Evolutionary conservation across 23 red algal genomes (phyloP).

Genomic region (Gracilaria caudata): DNA sequence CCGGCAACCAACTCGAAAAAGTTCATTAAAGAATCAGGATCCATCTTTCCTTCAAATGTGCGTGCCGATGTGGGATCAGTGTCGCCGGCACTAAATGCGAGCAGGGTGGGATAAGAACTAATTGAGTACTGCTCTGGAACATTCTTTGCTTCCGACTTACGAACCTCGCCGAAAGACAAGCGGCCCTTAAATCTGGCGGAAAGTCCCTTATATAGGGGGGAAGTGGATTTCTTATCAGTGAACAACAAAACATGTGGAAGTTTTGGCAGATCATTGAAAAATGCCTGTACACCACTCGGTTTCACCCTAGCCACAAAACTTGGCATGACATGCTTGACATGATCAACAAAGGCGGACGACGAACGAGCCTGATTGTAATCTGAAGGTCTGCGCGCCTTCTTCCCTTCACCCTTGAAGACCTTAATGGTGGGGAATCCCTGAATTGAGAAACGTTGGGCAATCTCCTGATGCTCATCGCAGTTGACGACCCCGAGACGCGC

Average conservation of each 20-base stretch:
- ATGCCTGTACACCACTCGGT: slow-evolving; percentile 73
- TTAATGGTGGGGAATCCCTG: slow-evolving; percentile 91
- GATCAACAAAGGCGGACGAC: slow-evolving; percentile 65
- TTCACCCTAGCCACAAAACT: slow-evolving; percentile 78
- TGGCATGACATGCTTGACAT: slow-evolving; percentile 75
- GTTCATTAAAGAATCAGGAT: slow-evolving; percentile 44
- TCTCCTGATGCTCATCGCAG: slow-evolving; percentile 73
- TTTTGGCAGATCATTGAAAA: slow-evolving; percentile 75
- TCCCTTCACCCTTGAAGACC: slow-evolving; percentile 75
- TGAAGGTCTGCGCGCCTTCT: slow-evolving; percentile 39
- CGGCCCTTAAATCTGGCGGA: slow-evolving; percentile 67
- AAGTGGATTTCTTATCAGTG: slow-evolving; percentile 73
- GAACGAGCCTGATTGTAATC: slow-evolving; percentile 86
- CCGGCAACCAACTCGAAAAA: slow-evolving; percentile 48
- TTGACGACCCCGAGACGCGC: slow-evolving; percentile 84
- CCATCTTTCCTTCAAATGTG: slow-evolving; percentile 47
- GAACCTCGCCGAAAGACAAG: slow-evolving; percentile 75
- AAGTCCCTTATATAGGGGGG: slow-evolving; percentile 79
- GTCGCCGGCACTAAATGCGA: slow-evolving; percentile 48
- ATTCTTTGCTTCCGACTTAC: slow-evolving; percentile 61
- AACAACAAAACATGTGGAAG: slow-evolving; percentile 92
- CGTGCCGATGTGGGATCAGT: slow-evolving; percentile 28
- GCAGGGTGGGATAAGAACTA: slow-evolving; percentile 35
- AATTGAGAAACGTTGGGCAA: slow-evolving; percentile 77
- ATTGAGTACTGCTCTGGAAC: slow-evolving; percentile 29